Evolutionary conservation across 2,329 filamentous ascomycete genomes (phyloP).

Genomic region (Cordyceps tenuipes): DNA sequence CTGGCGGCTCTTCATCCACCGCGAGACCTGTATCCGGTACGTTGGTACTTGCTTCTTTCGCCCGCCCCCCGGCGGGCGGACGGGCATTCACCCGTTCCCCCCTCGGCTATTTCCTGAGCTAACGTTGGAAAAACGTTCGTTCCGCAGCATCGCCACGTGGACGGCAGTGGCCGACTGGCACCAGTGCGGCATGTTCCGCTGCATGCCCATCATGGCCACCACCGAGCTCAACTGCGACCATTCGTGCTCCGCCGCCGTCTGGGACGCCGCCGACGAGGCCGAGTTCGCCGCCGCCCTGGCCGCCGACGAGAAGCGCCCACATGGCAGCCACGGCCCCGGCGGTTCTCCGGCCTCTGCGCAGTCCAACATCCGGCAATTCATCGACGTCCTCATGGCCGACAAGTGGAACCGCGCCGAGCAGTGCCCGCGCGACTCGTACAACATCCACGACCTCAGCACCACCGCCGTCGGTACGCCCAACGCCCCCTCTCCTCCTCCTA

Average conservation of each 20-base stretch:
- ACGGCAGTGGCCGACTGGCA: constrained; percentile 21
- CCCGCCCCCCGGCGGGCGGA: no score
- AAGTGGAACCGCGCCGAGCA: constrained; percentile 10
- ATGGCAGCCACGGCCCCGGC: not conserved
- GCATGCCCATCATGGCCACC: constrained; percentile 16
- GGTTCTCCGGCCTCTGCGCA: not conserved
- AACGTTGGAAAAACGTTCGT: not conserved
- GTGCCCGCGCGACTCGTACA: constrained; percentile 12
- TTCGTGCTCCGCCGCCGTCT: constrained; percentile 18
- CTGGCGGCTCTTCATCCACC: constrained; percentile 15
- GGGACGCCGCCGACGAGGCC: constrained; percentile 16
- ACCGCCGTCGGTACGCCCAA: constrained; percentile 10
- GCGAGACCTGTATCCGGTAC: constrained; percentile 18
- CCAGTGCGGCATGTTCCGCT: constrained; percentile 20
- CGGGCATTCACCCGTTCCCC: no score
- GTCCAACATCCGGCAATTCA: constrained; percentile 13
- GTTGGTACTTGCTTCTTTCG: not conserved
- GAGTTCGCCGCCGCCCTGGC: constrained; percentile 14
- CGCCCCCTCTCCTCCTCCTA: not conserved
- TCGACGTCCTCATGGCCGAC: constrained; percentile 17
- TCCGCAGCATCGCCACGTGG: constrained; percentile 18
- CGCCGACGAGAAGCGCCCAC: not conserved
- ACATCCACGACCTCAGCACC: constrained; percentile 9
- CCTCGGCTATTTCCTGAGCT: not conserved
- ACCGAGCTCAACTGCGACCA: constrained; percentile 20